Base-by-base conservation (phyloP, 2,329 filamentous ascomycete genomes). In the Colletotrichum navitas region DNA sequence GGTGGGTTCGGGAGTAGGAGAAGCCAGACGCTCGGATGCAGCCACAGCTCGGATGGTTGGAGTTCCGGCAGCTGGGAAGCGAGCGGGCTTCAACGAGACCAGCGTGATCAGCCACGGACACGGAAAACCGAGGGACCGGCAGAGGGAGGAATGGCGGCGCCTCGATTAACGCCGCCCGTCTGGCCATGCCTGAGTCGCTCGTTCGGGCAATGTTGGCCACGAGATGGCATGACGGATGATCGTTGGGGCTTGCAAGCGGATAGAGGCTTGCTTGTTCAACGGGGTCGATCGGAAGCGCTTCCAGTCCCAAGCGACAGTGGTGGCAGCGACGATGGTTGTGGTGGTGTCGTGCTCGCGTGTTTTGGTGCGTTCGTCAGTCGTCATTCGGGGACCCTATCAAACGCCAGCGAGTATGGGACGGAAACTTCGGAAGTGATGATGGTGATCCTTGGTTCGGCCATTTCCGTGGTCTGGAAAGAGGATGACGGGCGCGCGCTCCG, bases 21-120 rank as follows among this genome's bases (percentile, higher is more conserved):
- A 72, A 72, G 69, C 69, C 69, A 72, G 69, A 55, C 69, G 70
- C 66, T 62, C 66, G 66, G 61, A 60, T 71, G 70, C 70, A 66
- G 70, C 70, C 70, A 72, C 70, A 64, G 66, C 70, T 71, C 70
- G 70, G 70, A 72, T 72, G 66, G 66, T 51, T 61, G 49, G 66
- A 56, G 54, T 70, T 72, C 70, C 70, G 70, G 55, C 70, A 56
- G 47, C n/a, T 72, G 66, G 70, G 66, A 72, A 71, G 55, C 36
- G 29, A 24, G 34, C 39, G 29, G 61, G 18, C 61, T n/a, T 8
- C 26, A 62, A 51, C 29, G 4, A 51, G 59, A 6, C 43, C 59
- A 68, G 59, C 59, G 68, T 71, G 68, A 71, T 60, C 68, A 71
- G 65, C 68, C 68, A 68, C 59, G 68, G 59, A 60, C 65, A 60